Evolutionary conservation across 2,329 filamentous ascomycete species (phyloP).

Genomic region (Penicillium sp.): DNA sequence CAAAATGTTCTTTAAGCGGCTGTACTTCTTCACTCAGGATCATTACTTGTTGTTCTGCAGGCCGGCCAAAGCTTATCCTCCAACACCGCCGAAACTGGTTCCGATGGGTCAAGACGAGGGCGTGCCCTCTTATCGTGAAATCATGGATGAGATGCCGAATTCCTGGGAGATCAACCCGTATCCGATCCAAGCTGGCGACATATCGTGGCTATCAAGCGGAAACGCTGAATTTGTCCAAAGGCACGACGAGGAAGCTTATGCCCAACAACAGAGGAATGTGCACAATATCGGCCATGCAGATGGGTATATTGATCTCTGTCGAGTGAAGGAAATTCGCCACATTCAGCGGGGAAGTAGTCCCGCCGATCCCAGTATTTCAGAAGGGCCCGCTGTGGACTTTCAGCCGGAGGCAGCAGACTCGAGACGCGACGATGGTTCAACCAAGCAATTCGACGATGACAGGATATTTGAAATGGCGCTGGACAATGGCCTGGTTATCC

Average conservation of each 20-base stretch:
- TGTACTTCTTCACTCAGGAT: constrained; percentile 63
- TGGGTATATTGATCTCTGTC: constrained; percentile 59
- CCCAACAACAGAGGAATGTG: constrained; percentile 55
- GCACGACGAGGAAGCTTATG: constrained; percentile 56
- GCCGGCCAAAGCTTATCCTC: constrained; percentile 57
- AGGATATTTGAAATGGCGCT: constrained; percentile 59
- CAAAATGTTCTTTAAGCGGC: constrained; percentile 59
- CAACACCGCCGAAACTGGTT: constrained; percentile 54
- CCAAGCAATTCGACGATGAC: constrained; percentile 52
- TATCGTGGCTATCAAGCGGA: constrained; percentile 54
- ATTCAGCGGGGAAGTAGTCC: constrained; percentile 50
- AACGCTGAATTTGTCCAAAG: constrained; percentile 45
- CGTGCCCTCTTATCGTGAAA: constrained; percentile 53
- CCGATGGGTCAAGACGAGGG: constrained; percentile 40
- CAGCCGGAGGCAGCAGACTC: constrained; percentile 47
- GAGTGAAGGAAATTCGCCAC: constrained; percentile 55
- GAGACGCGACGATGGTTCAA: constrained; percentile 50
- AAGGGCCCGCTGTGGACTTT: constrained; percentile 55
- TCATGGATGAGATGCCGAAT: constrained; percentile 55
- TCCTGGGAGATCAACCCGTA: constrained; percentile 61
- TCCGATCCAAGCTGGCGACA: constrained; percentile 49
- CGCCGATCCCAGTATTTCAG: constrained; percentile 51
- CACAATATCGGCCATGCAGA: constrained; percentile 58
- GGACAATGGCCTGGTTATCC: constrained; percentile 58
- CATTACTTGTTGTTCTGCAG: constrained; percentile 60